Evolutionary conservation across 2,329 filamentous ascomycete species (phyloP).

Genomic region (Fusarium verticillioides): DNA sequence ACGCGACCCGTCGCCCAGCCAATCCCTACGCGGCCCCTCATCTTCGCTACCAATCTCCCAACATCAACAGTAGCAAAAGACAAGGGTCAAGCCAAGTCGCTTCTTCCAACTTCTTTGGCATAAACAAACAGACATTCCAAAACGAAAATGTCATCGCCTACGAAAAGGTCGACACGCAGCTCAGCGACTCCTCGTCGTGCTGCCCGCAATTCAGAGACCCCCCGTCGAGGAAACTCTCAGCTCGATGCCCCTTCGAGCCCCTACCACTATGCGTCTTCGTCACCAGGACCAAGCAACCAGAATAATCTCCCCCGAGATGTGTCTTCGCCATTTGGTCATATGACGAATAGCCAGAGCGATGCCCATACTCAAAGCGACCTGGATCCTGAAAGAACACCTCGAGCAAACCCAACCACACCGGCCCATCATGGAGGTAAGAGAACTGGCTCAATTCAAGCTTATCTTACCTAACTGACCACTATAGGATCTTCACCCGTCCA

Average conservation of each 20-base stretch:
- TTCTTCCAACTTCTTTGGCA: constrained; percentile 11
- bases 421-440: constrained; percentile 70
- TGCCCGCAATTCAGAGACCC: constrained; percentile 57
- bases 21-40: constrained; percentile 41
- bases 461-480: constrained; percentile 12
- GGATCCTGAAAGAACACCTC: constrained; percentile 74
- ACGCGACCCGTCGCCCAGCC: constrained; percentile 44
- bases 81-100: constrained; percentile 24
- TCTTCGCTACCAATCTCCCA: constrained; percentile 38
- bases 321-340: constrained; percentile 67
- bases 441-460: not conserved
- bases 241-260: constrained; percentile 79
- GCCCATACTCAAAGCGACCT: constrained; percentile 63
- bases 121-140: constrained; percentile 7
- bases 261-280: constrained; percentile 74
- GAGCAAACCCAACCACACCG: constrained; percentile 69
- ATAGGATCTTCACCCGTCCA: constrained; percentile 91
- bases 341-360: constrained; percentile 65
- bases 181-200: constrained; percentile 58
- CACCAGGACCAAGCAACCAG: constrained; percentile 44
- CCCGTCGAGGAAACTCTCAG: constrained; percentile 55
- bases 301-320: constrained; percentile 51
- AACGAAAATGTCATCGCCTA: constrained; percentile 55
- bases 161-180: constrained; percentile 60
- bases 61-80: constrained; percentile 36